These are phyloP conservation scores for Cardamine occulta DNA, from an alignment of 345 rosid genomes.

Conservation along the genomic window DNA sequence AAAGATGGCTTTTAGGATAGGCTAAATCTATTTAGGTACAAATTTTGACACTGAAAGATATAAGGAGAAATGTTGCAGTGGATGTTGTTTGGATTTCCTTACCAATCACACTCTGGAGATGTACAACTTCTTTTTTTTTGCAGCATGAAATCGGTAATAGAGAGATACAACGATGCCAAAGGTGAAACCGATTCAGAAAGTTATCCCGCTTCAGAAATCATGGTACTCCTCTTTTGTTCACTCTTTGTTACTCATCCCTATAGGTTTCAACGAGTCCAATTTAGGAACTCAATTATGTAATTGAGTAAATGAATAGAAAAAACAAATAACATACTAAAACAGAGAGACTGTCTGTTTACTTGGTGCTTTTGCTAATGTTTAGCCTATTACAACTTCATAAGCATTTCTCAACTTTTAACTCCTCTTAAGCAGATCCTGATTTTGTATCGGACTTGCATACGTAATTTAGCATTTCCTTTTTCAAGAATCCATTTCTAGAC, in stretches of 20 bases:
- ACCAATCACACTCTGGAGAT: constrained; percentile 18
- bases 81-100: constrained; percentile 33
- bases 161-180: constrained; percentile 41
- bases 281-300: background rate
- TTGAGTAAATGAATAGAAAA: background rate
- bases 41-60: background rate
- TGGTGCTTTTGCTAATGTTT: constrained; percentile 9
- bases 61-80: background rate
- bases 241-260: background rate
- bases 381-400: constrained; percentile 2
- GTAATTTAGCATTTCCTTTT: background rate
- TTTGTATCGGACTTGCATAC: constrained; percentile 5
- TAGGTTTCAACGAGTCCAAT: background rate
- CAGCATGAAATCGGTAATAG: constrained; percentile 40
- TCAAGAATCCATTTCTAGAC: constrained; percentile 10
- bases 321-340: background rate
- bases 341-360: background rate
- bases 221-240: constrained; percentile 10
- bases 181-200: constrained; percentile 24
- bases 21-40: background rate
- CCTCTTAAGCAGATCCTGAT: constrained; percentile 9
- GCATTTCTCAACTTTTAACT: constrained; percentile 13
- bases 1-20: constrained; percentile 12
- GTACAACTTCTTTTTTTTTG: constrained; percentile 7
- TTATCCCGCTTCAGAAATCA: constrained; percentile 25